Conservation (phyloP, 176 grass and related monocot genomes). For the Oryza coarctata region DNA sequence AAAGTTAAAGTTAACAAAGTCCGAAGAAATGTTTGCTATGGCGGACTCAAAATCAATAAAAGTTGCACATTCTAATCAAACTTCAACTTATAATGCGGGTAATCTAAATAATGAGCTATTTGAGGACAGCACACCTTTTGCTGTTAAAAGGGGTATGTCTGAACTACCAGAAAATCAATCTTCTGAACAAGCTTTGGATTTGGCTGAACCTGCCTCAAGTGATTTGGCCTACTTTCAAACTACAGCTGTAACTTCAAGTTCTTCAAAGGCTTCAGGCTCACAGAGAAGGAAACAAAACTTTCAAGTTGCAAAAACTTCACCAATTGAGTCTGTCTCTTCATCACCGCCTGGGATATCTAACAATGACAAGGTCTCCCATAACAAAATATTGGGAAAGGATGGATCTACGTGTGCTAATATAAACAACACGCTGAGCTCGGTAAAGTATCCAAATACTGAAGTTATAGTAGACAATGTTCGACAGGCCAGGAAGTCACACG, state of each 20-base stretch:
- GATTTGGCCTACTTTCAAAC: constrained; percentile 45
- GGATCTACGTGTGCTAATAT: constrained; percentile 56
- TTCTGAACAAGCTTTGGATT: constrained; percentile 41
- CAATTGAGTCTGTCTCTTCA: constrained; percentile 68
- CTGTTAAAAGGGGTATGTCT: constrained; percentile 37
- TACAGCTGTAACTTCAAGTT: constrained; percentile 66
- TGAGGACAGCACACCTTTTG: constrained; percentile 40
- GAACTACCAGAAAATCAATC: constrained; percentile 39
- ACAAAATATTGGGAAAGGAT: constrained; percentile 52
- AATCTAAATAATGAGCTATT: constrained; percentile 39
- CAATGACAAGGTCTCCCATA: constrained; percentile 57
- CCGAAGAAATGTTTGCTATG: constrained; percentile 36
- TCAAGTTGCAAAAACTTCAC: constrained; percentile 55
- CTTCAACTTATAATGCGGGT: constrained; percentile 39
- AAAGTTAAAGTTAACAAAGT: constrained; percentile 42
- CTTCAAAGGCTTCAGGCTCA: constrained; percentile 66
- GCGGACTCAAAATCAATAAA: constrained; percentile 42
- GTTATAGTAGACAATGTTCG: constrained; percentile 46
- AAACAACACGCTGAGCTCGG: constrained; percentile 23
- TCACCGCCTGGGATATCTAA: constrained; percentile 60
- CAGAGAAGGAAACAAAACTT: constrained; percentile 58
- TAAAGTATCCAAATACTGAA: constrained; percentile 48
- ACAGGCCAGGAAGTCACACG: constrained; percentile 29
- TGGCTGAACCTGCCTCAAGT: constrained; percentile 43
- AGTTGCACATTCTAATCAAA: constrained; percentile 19